Percentiles rank a stretch among this genome's conserved stretches.
Conservation (phyloP, 495 filamentous ascomycete genomes). For the Evernia prunastri region DNA sequence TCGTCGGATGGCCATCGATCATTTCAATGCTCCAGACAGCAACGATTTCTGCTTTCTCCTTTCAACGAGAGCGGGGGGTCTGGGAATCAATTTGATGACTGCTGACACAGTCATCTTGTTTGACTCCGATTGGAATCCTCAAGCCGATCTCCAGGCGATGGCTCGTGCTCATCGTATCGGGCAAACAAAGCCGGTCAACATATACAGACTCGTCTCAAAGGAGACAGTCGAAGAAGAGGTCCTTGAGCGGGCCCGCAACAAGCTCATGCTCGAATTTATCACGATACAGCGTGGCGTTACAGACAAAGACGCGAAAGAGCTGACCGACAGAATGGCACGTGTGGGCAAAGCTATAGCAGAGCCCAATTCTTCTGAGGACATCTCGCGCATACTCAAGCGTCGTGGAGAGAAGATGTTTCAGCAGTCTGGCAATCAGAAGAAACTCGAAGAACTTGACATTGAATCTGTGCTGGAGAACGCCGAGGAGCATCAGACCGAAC, state of each 20-base stretch:
- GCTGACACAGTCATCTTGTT: slow-evolving; percentile 97
- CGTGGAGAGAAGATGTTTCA: slow-evolving; percentile 97
- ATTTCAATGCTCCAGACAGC: slow-evolving; percentile 92
- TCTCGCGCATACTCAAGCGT: slow-evolving; percentile 86
- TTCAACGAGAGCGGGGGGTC: slow-evolving; percentile 89
- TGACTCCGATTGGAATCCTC: slow-evolving; percentile 98
- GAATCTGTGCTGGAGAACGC: slow-evolving; percentile 93
- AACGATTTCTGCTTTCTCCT: slow-evolving; percentile 94
- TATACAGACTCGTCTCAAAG: slow-evolving; percentile 92
- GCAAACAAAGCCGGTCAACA: slow-evolving; percentile 88
- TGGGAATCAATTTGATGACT: slow-evolving; percentile 98
- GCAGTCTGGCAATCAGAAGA: slow-evolving; percentile 89
- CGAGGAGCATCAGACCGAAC: slow-evolving; percentile 89
- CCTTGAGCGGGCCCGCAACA: slow-evolving; percentile 90
- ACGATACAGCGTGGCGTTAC: slow-evolving; percentile 96
- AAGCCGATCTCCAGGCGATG: slow-evolving; percentile 98
- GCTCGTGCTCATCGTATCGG: slow-evolving; percentile 95
- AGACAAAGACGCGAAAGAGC: slow-evolving; percentile 66
- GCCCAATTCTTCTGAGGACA: slow-evolving; percentile 81
- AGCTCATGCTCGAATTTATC: slow-evolving; percentile 96
- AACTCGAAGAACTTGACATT: slow-evolving; percentile 96
- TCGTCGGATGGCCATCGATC: slow-evolving; percentile 87
- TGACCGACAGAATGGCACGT: slow-evolving; percentile 64
- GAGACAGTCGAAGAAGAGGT: slow-evolving; percentile 98
- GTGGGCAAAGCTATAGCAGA: slow-evolving; percentile 48